Percentiles rank a stretch among this genome's conserved stretches.
These are phyloP conservation scores for Podaxis sp. DNA, from an alignment of 768 basidiomycete genomes.

Conservation along the genomic window DNA sequence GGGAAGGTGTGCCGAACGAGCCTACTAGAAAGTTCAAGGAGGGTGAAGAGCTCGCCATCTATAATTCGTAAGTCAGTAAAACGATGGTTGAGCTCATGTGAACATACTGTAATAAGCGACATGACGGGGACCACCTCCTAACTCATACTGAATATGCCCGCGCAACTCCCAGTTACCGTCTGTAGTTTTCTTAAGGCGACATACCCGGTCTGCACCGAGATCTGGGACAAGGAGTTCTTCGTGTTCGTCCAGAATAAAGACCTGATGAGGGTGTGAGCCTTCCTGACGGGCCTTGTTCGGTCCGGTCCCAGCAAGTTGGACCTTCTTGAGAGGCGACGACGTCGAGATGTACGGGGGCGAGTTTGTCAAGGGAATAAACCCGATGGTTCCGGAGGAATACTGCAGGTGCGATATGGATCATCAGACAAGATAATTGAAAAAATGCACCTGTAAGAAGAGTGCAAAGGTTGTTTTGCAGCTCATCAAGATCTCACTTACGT, in stretches of 20 bases:
- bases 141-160: slow-evolving; percentile 43
- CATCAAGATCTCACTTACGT: slow-evolving; percentile 43
- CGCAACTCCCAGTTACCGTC: slow-evolving; percentile 44
- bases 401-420: slow-evolving; percentile 21
- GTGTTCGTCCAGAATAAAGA: slow-evolving; percentile 41
- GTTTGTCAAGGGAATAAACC: slow-evolving; percentile 51
- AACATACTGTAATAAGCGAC: slow-evolving; percentile 55
- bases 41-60: slow-evolving; percentile 64
- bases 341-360: slow-evolving; percentile 39
- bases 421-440: neutral
- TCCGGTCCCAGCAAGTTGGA: slow-evolving; percentile 51
- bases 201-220: slow-evolving; percentile 69
- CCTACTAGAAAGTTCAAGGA: slow-evolving; percentile 61
- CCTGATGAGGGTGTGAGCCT: slow-evolving; percentile 75
- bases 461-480: neutral
- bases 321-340: slow-evolving; percentile 21
- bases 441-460: neutral
- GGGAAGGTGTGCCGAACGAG: slow-evolving; percentile 53
- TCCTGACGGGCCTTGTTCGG: slow-evolving; percentile 67
- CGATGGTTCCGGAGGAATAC: slow-evolving; percentile 67
- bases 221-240: slow-evolving; percentile 69
- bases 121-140: slow-evolving; percentile 72
- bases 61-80: neutral
- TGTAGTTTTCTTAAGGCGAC: slow-evolving; percentile 41
- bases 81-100: neutral